phyloP scores from a whole-genome alignment of 768 basidiomycete species.

The Lentinula edodes region DNA sequence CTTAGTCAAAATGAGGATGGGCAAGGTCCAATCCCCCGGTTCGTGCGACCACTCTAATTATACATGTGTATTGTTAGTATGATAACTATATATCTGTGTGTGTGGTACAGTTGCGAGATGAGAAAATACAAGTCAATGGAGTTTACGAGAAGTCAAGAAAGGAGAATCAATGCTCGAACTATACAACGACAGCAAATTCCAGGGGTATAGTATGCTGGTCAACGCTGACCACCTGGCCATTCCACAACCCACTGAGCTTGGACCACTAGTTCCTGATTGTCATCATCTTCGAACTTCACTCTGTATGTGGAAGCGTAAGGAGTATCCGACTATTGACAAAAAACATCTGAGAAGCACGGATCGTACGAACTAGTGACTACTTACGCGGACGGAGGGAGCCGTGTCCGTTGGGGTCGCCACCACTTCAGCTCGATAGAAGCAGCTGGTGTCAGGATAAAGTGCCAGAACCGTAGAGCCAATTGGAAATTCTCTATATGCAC shows the following conservation, averaged over 20 bases:
- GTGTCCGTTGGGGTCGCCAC: constrained; percentile 55
- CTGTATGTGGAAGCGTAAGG: constrained; percentile 54
- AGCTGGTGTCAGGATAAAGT: constrained; percentile 87
- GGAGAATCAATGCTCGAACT: neutral
- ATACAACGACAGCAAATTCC: neutral
- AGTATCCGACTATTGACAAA: constrained; percentile 14
- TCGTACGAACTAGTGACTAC: constrained; percentile 5
- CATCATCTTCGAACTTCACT: constrained; percentile 86
- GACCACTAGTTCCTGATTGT: constrained; percentile 75
- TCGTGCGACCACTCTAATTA: neutral
- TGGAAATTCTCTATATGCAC: constrained; percentile 66
- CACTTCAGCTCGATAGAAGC: constrained; percentile 86
- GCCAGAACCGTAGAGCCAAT: constrained; percentile 75
- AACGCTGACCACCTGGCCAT: constrained; percentile 45
- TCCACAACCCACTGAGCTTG: constrained; percentile 80
- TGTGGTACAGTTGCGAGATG: neutral
- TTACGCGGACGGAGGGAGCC: constrained; percentile 29
- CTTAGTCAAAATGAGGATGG: too few relatives aligned
- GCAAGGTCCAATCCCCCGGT: too few relatives aligned
- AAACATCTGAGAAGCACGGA: neutral
- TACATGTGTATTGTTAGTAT: neutral
- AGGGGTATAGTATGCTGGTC: neutral
- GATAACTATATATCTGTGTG: neutral
- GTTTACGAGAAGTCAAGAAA: neutral
- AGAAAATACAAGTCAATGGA: neutral